Percentiles rank a stretch among this genome's conserved stretches.
Evolutionary conservation across 306 rosid genomes (phyloP).

Genomic region (Cucurbita ficifolia): DNA sequence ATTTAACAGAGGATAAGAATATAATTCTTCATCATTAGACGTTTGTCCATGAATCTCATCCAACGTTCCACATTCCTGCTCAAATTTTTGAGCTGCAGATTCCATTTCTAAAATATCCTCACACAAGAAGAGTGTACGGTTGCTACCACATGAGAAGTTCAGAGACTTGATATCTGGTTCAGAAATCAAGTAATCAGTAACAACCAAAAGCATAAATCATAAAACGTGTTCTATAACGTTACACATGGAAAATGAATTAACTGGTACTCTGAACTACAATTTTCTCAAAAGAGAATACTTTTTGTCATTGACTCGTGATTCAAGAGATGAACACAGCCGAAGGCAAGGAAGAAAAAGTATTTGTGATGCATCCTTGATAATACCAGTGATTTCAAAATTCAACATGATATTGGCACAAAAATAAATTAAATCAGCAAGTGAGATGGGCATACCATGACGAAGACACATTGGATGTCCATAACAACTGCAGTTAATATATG

Average conservation of each 20-base stretch:
- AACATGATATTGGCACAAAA: not conserved
- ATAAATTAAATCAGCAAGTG: not conserved
- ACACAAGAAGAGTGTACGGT: slow-evolving; percentile 42
- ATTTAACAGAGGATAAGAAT: slow-evolving; percentile 37
- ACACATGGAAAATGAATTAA: not conserved
- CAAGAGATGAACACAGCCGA: not conserved
- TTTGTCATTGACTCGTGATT: not conserved
- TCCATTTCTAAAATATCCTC: slow-evolving; percentile 73
- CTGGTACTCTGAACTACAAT: not conserved
- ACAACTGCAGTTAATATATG: slow-evolving; percentile 70
- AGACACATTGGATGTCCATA: slow-evolving; percentile 73
- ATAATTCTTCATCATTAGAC: slow-evolving; percentile 35
- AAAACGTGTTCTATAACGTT: not conserved
- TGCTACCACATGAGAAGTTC: slow-evolving; percentile 56
- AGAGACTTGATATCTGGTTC: slow-evolving; percentile 52
- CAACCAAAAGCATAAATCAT: not conserved
- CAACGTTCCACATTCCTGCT: slow-evolving; percentile 41
- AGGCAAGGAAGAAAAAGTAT: not conserved
- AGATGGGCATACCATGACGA: slow-evolving; percentile 66
- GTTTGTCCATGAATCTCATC: slow-evolving; percentile 34
- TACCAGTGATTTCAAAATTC: not conserved
- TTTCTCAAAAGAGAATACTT: not conserved
- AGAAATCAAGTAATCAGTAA: not conserved
- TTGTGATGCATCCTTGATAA: not conserved
- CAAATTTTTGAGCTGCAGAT: slow-evolving; percentile 71